Evolutionary conservation across 2,329 filamentous ascomycete genomes (phyloP), one percentile per base, ranked within the genome.

Genomic region (Penicillium sp.): DNA sequence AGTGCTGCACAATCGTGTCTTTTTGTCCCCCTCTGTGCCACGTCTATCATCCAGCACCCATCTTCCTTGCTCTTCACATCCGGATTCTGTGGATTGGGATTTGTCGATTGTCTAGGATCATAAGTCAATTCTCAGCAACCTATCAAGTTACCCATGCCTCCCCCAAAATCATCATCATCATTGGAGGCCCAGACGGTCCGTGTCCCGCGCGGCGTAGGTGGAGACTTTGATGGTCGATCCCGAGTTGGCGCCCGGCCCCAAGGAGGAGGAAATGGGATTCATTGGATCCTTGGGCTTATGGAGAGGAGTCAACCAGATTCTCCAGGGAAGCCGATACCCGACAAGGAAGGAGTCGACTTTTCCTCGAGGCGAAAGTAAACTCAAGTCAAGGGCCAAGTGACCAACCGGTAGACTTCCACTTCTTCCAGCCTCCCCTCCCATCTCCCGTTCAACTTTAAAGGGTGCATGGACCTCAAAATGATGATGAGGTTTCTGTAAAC

Each of bases 131-230:
- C 52, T 28, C 7, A 6, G 33, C 6, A 42, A 37, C 19, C 19
- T 22, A 22, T 22, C 19, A 22, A 22, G 19, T 22, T 22, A 22
- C 19, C 19, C 19, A 22, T 1, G 19, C 19, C 19, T 22, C 19
- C 4, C 49, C 16, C 19, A 38, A 22, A 42, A 38, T 38, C 7
- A 13, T 13, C n/a, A n/a, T 10, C 25, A 37, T n/a, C 14, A 25
- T 38, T 10, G 8, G 26, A 42, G 48, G 35, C 45, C 51, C 57
- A 59, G 57, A 55, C 57, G 57, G 57, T 49, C 57, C 57, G 52
- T 52, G 33, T 59, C 57, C 57, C 55, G 55, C 55, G 33, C 57
- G 51, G 49, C 37, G 46, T 35, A n/a, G 43, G 57, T 59, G 57
- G 57, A 59, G 33, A 40, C 57, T 37, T 28, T n/a, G 30, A 33